phyloP scores from a whole-genome alignment of 2,329 filamentous ascomycete genomes.

The Decorospora gaudefroyi region DNA sequence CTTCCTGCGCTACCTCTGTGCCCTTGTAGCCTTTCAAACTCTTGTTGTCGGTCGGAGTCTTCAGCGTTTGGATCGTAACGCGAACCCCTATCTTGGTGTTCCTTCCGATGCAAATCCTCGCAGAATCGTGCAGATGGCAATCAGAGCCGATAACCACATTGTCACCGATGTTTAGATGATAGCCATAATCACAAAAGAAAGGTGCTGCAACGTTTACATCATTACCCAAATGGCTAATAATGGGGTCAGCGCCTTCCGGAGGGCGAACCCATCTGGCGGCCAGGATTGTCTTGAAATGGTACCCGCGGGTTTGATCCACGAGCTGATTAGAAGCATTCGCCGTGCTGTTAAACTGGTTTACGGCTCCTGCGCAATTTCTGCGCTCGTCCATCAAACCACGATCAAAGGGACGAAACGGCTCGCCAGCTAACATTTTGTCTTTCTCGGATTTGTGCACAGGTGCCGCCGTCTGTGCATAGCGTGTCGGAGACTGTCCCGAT shows the following conservation, averaged over 20 bases:
- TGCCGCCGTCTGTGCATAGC: slow-evolving; percentile 28
- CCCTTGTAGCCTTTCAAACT: slow-evolving; percentile 74
- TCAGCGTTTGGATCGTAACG: slow-evolving; percentile 81
- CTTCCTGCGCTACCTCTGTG: slow-evolving; percentile 68
- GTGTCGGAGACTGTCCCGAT: slow-evolving; percentile 30
- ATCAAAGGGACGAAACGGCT: slow-evolving; percentile 79
- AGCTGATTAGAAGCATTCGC: slow-evolving; percentile 73
- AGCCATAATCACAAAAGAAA: slow-evolving; percentile 93
- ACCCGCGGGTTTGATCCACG: slow-evolving; percentile 64
- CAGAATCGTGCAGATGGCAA: slow-evolving; percentile 86
- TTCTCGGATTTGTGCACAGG: slow-evolving; percentile 68
- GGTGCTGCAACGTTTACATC: slow-evolving; percentile 81
- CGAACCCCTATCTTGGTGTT: slow-evolving; percentile 73
- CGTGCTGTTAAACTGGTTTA: slow-evolving; percentile 85
- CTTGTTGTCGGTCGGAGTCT: slow-evolving; percentile 72
- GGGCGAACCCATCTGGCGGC: slow-evolving; percentile 58
- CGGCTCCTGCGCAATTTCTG: slow-evolving; percentile 78
- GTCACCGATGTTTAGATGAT: slow-evolving; percentile 87
- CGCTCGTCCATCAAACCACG: slow-evolving; percentile 79
- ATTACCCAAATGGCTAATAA: slow-evolving; percentile 67
- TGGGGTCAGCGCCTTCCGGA: slow-evolving; percentile 18
- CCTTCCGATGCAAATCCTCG: slow-evolving; percentile 78
- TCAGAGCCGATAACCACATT: slow-evolving; percentile 81
- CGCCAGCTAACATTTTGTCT: slow-evolving; percentile 83
- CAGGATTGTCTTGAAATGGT: slow-evolving; percentile 73